A percentile compares a stretch with the other conserved stretches of the same genome.
These are phyloP conservation scores for Mycena belliarum DNA, from an alignment of 768 basidiomycete genomes.

Conservation along the genomic window DNA sequence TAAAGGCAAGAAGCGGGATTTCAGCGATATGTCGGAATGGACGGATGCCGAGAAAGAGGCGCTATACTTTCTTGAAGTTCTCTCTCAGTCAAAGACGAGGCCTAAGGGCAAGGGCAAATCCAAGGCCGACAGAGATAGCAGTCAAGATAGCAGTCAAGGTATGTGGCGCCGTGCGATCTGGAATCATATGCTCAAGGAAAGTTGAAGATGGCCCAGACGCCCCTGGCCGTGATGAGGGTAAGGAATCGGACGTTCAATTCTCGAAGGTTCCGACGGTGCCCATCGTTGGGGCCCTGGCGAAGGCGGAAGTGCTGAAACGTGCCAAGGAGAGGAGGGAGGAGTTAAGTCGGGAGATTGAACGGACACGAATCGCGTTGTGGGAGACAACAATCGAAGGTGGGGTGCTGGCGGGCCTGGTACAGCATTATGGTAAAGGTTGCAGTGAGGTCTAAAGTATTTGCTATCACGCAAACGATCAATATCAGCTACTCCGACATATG, in stretches of 20 bases:
- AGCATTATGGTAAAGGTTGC: conserved; percentile 27
- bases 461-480: background rate
- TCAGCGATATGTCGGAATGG: conserved; percentile 16
- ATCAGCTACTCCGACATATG: too few species aligned
- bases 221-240: background rate
- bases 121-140: conserved; percentile 13
- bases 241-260: conserved; percentile 7
- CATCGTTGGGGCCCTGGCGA: conserved; percentile 28
- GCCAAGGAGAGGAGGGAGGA: conserved; percentile 56
- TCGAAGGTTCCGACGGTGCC: conserved; percentile 10
- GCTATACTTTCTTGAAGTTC: conserved; percentile 9
- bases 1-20: conserved; percentile 16
- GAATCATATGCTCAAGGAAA: conserved; percentile 23
- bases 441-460: conserved; percentile 4
- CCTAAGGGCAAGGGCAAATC: conserved; percentile 13
- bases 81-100: conserved; percentile 1
- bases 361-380: conserved; percentile 70
- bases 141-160: conserved; percentile 24
- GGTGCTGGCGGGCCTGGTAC: conserved; percentile 41
- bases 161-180: conserved; percentile 23
- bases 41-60: conserved; percentile 14
- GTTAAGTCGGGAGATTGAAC: conserved; percentile 55
- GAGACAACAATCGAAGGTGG: conserved; percentile 59
- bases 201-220: conserved; percentile 12
- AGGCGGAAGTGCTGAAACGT: conserved; percentile 48